Evolutionary conservation across 495 filamentous ascomycete genomes (phyloP), one percentile per base, ranked within the genome.

Genomic region (Aspergillus sparsus): DNA sequence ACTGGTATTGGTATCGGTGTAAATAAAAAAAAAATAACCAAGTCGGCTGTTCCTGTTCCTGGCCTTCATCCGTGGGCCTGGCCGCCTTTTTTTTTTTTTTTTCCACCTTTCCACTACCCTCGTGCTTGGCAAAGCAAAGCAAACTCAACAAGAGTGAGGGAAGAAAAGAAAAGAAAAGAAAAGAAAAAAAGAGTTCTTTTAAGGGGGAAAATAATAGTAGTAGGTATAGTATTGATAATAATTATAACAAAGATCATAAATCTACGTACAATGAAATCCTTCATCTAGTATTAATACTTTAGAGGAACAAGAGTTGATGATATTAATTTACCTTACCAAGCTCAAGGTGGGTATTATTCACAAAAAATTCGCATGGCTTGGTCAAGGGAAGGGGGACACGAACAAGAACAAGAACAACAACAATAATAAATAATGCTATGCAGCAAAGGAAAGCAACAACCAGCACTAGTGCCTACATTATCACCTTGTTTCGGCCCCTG

Each of bases 11-110:
- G 44, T 47, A 47, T 47, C 44, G 7, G 44, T 47, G 27, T 18
- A 15, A 6, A n/a, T 21, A n/a, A 16, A 16, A 46, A 46, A 46
- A 13, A 46, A 4, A 4, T 8, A 47, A 47, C 54, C 41, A 51
- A 53, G 57, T 41, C 37, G 11, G 37, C 4, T 41, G 37, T 16
- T 47, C 58, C n/a, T 46, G 44, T 46, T 60, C 58, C 52, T 55
- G 51, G 47, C 10, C 42, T 46, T 41, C 36, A 52, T 13, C 45
- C 59, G 59, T 61, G 59, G 59, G 52, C 52, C 59, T 61, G 57
- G 57, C 49, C 57, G 21, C 41, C 41, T 59, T 47, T 58, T 50
- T 31, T 41, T 44, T 44, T 33, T 53, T n/a, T 31, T 31, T 45
- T 18, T 46, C 3, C 15, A 9, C 16, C 21, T 21, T 18, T 18